Evolutionary conservation across 2,329 filamentous ascomycete species (phyloP).

Genomic region (Elsinoe fawcettii): DNA sequence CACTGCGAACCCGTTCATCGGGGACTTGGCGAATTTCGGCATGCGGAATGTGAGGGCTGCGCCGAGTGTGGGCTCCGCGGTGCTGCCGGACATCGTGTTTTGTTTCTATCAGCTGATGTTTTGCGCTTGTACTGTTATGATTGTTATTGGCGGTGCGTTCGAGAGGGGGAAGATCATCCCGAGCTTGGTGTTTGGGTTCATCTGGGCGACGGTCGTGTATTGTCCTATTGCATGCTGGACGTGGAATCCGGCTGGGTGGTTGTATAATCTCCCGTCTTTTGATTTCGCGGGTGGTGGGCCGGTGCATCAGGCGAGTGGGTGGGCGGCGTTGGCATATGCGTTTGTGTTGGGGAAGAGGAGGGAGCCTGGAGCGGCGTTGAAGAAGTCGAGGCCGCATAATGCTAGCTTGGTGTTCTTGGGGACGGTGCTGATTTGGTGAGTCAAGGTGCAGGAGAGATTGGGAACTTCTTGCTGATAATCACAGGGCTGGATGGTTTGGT

Average conservation of each 20-base stretch:
- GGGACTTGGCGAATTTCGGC: conserved; percentile 54
- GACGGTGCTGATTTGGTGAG: conserved; percentile 57
- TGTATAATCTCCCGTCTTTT: conserved; percentile 52
- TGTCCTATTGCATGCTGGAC: conserved; percentile 58
- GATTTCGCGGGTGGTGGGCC: conserved; percentile 58
- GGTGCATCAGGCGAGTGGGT: conserved; percentile 57
- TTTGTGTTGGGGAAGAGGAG: conserved; percentile 54
- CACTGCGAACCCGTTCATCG: conserved; percentile 55
- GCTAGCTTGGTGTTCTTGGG: conserved; percentile 57
- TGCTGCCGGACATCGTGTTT: conserved; percentile 58
- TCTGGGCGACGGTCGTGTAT: conserved; percentile 59
- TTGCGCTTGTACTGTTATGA: conserved; percentile 54
- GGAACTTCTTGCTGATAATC: conserved; percentile 27
- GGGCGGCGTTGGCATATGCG: conserved; percentile 56
- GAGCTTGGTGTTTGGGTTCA: conserved; percentile 56
- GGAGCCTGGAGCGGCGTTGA: conserved; percentile 40
- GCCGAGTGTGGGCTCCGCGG: conserved; percentile 49
- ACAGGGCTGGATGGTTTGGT: conserved; percentile 47
- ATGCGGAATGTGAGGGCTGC: conserved; percentile 53
- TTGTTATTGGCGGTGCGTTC: conserved; percentile 58
- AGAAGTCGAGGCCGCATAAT: conserved; percentile 54
- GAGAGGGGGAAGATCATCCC: conserved; percentile 56
- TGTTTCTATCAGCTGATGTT: conserved; percentile 60
- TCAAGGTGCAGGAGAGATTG: neutral
- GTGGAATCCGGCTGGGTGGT: conserved; percentile 60